phyloP scores from a whole-genome alignment of 192 early-diverging fungal genomes.

The Podila minutissima region DNA sequence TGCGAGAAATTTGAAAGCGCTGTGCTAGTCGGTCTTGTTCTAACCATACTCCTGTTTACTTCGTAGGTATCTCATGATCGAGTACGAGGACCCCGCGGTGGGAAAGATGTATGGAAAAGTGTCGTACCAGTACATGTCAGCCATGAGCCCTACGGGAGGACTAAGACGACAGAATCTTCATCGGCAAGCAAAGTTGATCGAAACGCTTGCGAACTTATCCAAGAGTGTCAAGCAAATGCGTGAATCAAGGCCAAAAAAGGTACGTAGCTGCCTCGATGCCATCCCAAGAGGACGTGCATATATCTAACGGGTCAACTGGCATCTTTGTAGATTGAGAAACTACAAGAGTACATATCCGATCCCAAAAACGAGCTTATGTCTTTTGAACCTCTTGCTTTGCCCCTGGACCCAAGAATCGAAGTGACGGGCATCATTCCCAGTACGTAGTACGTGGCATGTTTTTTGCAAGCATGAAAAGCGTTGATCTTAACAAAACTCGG shows the following conservation, averaged over 20 bases:
- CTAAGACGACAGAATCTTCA: constrained; percentile 78
- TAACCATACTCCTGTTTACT: not conserved
- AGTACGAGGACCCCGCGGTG: constrained; percentile 86
- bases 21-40: not conserved
- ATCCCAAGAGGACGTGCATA: too few relatives aligned
- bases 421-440: constrained; percentile 90
- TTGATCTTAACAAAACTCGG: not conserved
- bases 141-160: constrained; percentile 64
- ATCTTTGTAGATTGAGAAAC: constrained; percentile 75
- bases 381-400: constrained; percentile 87
- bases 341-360: constrained; percentile 82
- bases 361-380: constrained; percentile 83
- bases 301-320: not conserved
- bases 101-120: constrained; percentile 92
- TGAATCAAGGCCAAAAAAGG: constrained; percentile 89
- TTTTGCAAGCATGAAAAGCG: not conserved
- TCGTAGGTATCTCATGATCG: constrained; percentile 93
- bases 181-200: constrained; percentile 88
- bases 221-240: constrained; percentile 79
- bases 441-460: constrained; percentile 16
- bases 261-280: constrained; percentile 20
- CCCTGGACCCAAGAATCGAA: constrained; percentile 89
- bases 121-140: constrained; percentile 81
- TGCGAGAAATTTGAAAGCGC: not conserved
- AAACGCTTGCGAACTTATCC: constrained; percentile 75